Base-by-base conservation (phyloP, 805 yeast genomes). In the Candida golubevii region DNA sequence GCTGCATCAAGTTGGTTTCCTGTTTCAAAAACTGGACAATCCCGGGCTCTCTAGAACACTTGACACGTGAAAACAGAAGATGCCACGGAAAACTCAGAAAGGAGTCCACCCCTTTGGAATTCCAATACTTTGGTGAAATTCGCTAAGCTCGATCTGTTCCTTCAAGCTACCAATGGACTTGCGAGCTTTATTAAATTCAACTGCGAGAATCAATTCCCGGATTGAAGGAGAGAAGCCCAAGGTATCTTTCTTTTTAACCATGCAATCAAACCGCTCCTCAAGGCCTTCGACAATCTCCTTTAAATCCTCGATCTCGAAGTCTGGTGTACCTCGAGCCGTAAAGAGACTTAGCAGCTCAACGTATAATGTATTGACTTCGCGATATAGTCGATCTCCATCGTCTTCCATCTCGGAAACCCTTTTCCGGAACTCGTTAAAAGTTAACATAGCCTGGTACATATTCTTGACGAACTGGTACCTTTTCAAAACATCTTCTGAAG, bases 361-460 rank as follows among this genome's bases (percentile, higher is more conserved):
- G 11, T 29, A 12, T 29, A 29, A 10, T 6, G 3, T 12, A 29
- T 10, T 11, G n/a, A 29, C 32, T 29, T 29, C 32, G n/a, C 32
- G n/a, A 29, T 11, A 29, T 11, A 29, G 32, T 11, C 32, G 32
- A 29, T 29, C 32, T 10, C n/a, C 32, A 12, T 29, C n/a, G 32
- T 10, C n/a, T 12, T 12, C 11, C 4, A 3, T 29, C 32, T 2
- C n/a, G n/a, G n/a, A 11, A 12, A 11, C 4, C 8, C 29, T 14
- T 18, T 34, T 39, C 2, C 8, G 18, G 6, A 27, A 18, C 18
- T 10, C 38, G 14, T 29, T 39, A 4, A 39, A 12, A 6, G 34
- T 29, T 3, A 39, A 5, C 42, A 39, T 34, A 1, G 38, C 13
- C n/a, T 35, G 38, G 13, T 39, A 39, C 38, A 39, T 34, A 5